Evolutionary conservation across 306 rosid species (phyloP).

Genomic region (Leucaena leucocephala): DNA sequence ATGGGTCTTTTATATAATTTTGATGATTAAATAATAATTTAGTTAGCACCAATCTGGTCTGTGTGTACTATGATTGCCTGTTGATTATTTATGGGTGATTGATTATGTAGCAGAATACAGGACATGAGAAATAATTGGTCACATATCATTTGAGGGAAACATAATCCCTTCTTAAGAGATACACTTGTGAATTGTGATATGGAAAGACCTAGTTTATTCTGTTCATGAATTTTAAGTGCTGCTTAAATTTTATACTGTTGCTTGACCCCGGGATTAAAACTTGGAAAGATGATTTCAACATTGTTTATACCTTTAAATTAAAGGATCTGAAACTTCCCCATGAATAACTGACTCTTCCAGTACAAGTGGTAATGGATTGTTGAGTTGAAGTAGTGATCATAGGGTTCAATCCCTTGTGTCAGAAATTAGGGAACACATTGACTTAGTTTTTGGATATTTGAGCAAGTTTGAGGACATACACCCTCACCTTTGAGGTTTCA

Average conservation of each 20-base stretch:
- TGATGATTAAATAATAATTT: background rate
- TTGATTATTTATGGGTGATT: background rate
- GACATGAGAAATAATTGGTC: background rate
- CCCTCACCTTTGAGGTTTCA: background rate
- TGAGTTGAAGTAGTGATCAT: background rate
- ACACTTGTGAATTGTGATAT: background rate
- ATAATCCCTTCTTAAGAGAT: background rate
- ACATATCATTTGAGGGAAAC: conserved; percentile 24
- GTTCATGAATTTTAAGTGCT: background rate
- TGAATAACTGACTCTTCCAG: background rate
- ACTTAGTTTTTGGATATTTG: background rate
- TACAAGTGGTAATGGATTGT: background rate
- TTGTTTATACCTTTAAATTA: background rate
- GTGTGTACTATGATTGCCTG: background rate
- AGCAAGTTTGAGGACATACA: background rate
- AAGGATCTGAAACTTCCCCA: conserved; percentile 4
- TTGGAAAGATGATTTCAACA: background rate
- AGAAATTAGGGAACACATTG: background rate
- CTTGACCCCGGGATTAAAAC: background rate
- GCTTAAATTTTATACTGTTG: conserved; percentile 12
- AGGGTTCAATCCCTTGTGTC: background rate
- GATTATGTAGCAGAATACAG: background rate
- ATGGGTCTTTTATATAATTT: background rate
- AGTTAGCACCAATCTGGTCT: background rate
- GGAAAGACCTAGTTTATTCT: background rate